These are phyloP conservation scores for Rhexocercosporidium sp. DNA, from an alignment of 2,329 filamentous ascomycete species.

Conservation along the genomic window DNA sequence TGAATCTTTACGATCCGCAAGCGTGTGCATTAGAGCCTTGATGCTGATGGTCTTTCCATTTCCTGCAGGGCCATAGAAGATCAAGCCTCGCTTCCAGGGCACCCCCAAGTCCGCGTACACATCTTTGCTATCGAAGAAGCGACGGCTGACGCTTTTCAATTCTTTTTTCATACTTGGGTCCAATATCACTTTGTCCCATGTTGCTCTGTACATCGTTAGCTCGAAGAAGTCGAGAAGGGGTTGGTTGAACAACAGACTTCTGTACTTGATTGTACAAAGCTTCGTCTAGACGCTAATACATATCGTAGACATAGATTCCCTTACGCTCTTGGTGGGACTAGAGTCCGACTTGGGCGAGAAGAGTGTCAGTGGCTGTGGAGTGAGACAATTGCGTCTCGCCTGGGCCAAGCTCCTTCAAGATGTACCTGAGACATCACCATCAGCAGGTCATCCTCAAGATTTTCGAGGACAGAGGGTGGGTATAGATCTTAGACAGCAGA, in stretches of 20 bases:
- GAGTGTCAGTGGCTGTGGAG: constrained; percentile 7
- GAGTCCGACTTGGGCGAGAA: constrained; percentile 14
- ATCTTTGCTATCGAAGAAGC: constrained; percentile 22
- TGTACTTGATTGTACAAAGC: constrained; percentile 19
- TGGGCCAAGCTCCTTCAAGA: constrained; percentile 10
- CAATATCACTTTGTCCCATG: constrained; percentile 27
- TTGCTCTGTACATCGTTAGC: constrained; percentile 10
- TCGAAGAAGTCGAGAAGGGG: neutral
- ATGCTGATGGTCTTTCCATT: constrained; percentile 29
- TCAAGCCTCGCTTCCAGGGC: constrained; percentile 27
- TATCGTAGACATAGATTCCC: constrained; percentile 17
- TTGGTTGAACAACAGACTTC: constrained; percentile 1
- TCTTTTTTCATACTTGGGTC: constrained; percentile 20
- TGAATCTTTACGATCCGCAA: constrained; percentile 14
- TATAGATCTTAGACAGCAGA: neutral
- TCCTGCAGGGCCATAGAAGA: constrained; percentile 22
- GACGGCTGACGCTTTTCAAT: constrained; percentile 17
- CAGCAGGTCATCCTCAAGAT: neutral
- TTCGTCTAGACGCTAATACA: constrained; percentile 8
- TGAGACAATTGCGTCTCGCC: constrained; percentile 14
- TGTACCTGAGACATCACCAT: neutral
- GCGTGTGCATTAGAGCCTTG: constrained; percentile 25
- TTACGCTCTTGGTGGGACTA: constrained; percentile 11
- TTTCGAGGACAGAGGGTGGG: too few relatives aligned
- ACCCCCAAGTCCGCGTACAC: constrained; percentile 23